phyloP scores from a whole-genome alignment of 2,329 filamentous ascomycete genomes.

The Xylariaceae sp. region DNA sequence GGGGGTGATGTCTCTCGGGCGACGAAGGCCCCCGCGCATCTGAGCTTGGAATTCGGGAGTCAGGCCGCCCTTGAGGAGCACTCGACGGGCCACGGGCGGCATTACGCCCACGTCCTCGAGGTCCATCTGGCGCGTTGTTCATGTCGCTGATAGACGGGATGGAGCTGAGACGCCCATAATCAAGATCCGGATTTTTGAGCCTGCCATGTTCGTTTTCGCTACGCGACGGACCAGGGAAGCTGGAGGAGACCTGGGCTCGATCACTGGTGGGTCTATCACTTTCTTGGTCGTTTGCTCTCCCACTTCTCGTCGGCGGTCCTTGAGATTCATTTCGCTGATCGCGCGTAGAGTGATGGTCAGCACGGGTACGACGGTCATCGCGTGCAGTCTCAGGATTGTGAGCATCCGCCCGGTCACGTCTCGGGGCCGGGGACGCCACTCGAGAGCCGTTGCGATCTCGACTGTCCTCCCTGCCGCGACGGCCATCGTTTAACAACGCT shows the following conservation, averaged over 20 bases:
- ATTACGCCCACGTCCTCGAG: slow-evolving; percentile 45
- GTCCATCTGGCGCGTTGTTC: slow-evolving; percentile 47
- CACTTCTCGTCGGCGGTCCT: slow-evolving; percentile 20
- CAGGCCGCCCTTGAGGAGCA: slow-evolving; percentile 36
- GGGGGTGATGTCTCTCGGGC: slow-evolving; percentile 45
- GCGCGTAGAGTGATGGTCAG: slow-evolving; percentile 29
- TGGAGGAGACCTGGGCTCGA: slow-evolving; percentile 36
- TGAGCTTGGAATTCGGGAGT: slow-evolving; percentile 37
- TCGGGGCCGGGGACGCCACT: slow-evolving; percentile 49
- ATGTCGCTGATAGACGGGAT: slow-evolving; percentile 39
- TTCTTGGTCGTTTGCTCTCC: slow-evolving; percentile 33
- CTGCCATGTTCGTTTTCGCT: slow-evolving; percentile 47
- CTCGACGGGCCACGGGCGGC: slow-evolving; percentile 35
- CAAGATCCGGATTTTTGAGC: slow-evolving; percentile 51
- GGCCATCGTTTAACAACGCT: slow-evolving; percentile 39
- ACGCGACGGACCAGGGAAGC: slow-evolving; percentile 35
- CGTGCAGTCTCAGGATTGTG: slow-evolving; percentile 35
- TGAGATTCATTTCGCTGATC: slow-evolving; percentile 29
- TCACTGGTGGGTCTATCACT: slow-evolving; percentile 37
- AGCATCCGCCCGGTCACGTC: slow-evolving; percentile 36
- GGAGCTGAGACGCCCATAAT: slow-evolving; percentile 56
- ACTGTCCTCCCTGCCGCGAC: slow-evolving; percentile 39
- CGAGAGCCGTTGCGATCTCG: slow-evolving; percentile 36
- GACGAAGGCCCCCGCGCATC: slow-evolving; percentile 40
- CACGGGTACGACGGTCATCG: slow-evolving; percentile 44